phyloP scores from a whole-genome alignment of 2,329 filamentous ascomycete genomes.

The Claviceps pazoutovae region DNA sequence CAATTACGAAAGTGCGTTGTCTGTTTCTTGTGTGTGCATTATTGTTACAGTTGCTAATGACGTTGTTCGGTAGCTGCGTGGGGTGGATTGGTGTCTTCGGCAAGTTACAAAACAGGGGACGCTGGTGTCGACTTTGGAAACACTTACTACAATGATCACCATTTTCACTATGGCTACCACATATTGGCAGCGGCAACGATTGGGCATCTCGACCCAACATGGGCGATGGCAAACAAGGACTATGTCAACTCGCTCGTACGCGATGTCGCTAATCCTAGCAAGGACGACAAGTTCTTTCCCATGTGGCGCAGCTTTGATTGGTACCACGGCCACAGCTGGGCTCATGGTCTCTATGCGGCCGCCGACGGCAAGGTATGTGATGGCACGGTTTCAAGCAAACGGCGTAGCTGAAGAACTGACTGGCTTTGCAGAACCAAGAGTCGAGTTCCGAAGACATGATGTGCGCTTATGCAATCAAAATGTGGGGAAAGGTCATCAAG shows the following conservation, averaged over 20 bases:
- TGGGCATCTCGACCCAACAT: conserved; percentile 60
- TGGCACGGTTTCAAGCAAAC: not conserved
- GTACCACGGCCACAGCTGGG: conserved; percentile 92
- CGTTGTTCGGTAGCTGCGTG: conserved; percentile 38
- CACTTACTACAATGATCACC: conserved; percentile 65
- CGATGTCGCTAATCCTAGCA: conserved; percentile 65
- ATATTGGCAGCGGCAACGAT: conserved; percentile 78
- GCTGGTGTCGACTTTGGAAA: conserved; percentile 76
- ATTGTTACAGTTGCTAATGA: not conserved
- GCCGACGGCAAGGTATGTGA: conserved; percentile 51
- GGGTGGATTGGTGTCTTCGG: conserved; percentile 69
- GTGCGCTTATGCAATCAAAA: conserved; percentile 75
- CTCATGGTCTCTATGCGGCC: conserved; percentile 59
- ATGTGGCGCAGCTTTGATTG: conserved; percentile 79
- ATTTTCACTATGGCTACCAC: conserved; percentile 78
- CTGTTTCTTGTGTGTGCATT: not conserved
- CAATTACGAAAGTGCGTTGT: conserved; percentile 45
- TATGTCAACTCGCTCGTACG: conserved; percentile 77
- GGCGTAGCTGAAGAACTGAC: not conserved
- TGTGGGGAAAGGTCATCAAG: conserved; percentile 77
- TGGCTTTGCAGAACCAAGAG: conserved; percentile 47
- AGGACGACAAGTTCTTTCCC: conserved; percentile 61
- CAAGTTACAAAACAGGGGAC: conserved; percentile 56
- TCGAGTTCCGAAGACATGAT: conserved; percentile 84
- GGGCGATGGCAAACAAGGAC: conserved; percentile 58